phyloP scores from a whole-genome alignment of 108 stramenopile species.

The Nitzschia inconspicua region DNA sequence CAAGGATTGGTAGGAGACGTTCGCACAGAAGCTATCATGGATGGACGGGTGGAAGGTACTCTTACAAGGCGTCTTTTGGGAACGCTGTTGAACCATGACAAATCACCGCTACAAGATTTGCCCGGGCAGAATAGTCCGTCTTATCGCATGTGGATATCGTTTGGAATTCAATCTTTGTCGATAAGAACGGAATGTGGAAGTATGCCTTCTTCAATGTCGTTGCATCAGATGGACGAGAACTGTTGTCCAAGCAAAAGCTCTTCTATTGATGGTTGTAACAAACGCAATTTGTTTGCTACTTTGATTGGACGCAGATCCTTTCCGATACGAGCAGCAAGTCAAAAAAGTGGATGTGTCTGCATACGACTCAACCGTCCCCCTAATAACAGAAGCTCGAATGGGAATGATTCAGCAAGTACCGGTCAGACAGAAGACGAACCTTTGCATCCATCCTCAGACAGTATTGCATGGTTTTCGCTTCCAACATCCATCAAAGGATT shows the following conservation, averaged over 20 bases:
- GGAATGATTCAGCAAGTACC: neutral
- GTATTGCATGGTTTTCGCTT: slow-evolving; percentile 3
- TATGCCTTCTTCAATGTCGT: neutral
- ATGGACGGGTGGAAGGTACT: neutral
- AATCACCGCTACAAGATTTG: neutral
- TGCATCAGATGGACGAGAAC: slow-evolving; percentile 1
- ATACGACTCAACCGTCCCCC: neutral
- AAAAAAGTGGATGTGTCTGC: neutral
- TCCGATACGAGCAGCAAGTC: too few relatives aligned
- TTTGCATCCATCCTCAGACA: neutral
- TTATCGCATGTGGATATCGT: slow-evolving; percentile 7
- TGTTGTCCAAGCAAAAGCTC: neutral
- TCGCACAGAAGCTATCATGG: neutral
- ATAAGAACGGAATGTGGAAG: neutral
- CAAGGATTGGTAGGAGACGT: neutral
- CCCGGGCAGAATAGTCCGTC: neutral
- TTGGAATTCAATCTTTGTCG: neutral
- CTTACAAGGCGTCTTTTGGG: neutral
- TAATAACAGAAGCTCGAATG: neutral
- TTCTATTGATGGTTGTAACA: neutral
- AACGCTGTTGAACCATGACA: slow-evolving; percentile 3
- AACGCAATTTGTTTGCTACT: slow-evolving; percentile 2
- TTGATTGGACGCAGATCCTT: too few relatives aligned
- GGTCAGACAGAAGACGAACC: neutral
- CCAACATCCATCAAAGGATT: slow-evolving; percentile 1